These are phyloP conservation scores for Exophiala calicioides DNA, from an alignment of 2,329 filamentous ascomycete species.

Conservation along the genomic window DNA sequence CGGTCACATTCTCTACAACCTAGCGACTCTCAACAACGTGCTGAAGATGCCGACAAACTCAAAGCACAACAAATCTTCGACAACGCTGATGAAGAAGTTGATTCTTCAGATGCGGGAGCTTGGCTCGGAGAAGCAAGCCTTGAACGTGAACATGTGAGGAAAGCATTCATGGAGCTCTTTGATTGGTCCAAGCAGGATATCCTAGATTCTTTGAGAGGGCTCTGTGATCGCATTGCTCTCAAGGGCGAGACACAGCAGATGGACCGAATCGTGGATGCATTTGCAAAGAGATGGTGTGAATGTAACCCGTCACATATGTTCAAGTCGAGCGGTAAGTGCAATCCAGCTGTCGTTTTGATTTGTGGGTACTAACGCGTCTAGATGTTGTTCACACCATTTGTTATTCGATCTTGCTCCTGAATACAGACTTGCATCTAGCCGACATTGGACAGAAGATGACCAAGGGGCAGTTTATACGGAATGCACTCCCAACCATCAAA, in stretches of 20 bases:
- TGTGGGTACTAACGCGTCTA: slow-evolving; percentile 42
- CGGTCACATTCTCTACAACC: slow-evolving; percentile 15
- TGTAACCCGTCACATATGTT: slow-evolving; percentile 94
- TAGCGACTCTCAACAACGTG: slow-evolving; percentile 1
- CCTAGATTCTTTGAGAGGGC: slow-evolving; percentile 71
- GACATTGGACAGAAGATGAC: slow-evolving; percentile 98
- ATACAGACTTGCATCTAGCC: slow-evolving; percentile 92
- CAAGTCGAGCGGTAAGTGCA: slow-evolving; percentile 73
- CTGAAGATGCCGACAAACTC: slow-evolving; percentile 40
- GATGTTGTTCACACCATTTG: slow-evolving; percentile 97
- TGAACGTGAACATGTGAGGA: slow-evolving; percentile 56
- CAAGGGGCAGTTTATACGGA: slow-evolving; percentile 88
- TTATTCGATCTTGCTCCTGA: slow-evolving; percentile 91
- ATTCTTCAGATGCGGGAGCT: slow-evolving; percentile 76
- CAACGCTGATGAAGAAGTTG: slow-evolving; percentile 77
- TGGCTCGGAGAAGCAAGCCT: slow-evolving; percentile 76
- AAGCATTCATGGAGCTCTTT: slow-evolving; percentile 90
- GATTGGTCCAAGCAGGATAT: slow-evolving; percentile 83
- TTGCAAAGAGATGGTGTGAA: slow-evolving; percentile 86
- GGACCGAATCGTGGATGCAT: slow-evolving; percentile 86
- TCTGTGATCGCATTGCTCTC: slow-evolving; percentile 79
- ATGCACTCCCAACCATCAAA: slow-evolving; percentile 87
- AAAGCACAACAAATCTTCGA: slow-evolving; percentile 82
- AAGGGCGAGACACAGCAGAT: slow-evolving; percentile 96
- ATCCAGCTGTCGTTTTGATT: no score